Base-by-base conservation (phyloP, 768 basidiomycete species). In the Boletellus emodensis region DNA sequence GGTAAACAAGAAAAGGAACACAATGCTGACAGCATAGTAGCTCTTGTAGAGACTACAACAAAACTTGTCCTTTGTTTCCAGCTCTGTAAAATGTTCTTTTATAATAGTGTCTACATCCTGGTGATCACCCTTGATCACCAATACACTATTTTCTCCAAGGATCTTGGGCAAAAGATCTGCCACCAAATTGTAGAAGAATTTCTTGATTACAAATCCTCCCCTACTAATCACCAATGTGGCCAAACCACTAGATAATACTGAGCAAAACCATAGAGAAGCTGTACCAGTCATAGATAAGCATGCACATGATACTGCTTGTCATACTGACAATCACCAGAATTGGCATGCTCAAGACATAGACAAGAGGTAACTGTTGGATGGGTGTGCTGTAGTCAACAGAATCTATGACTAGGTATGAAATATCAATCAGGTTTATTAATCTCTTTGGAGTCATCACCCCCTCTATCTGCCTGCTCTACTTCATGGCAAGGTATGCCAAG, bases 251-350 rank as follows among this genome's bases (percentile, higher is more conserved):
- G 33, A 68, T 13, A 36, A 69, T 62, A 1, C 70, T 67, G 2
- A 66, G 53, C 6, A 65, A 48, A 24, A 70, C 66, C 60, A 64
- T 62, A 15, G 66, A 57, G 39, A 63, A 68, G 40, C 57, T 63
- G 43, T 45, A 68, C 66, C 69, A 69, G 44, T 71, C 71, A 4
- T 42, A 44, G 30, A 48, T 52, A 8, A 66, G 20, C 8, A 40
- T 67, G 22, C 63, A 69, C 32, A 59, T 26, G 45, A 57, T 36
- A 50, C 62, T 63, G 6, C 54, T 36, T 2, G 15, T 50, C 24
- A 60, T 4, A 38, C 65, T 66, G 44, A 60, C 38, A 0, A 10
- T n/a, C 20, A 63, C 67, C 3, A 64, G 63, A n/a, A 67, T 46
- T 26, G 55, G 44, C 22, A 37, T 60, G n/a, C 48, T 30, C 11